Evolutionary conservation across 2,329 filamentous ascomycete genomes (phyloP), one percentile per base, ranked within the genome.

Genomic region (Dendrostoma leiphaemia): DNA sequence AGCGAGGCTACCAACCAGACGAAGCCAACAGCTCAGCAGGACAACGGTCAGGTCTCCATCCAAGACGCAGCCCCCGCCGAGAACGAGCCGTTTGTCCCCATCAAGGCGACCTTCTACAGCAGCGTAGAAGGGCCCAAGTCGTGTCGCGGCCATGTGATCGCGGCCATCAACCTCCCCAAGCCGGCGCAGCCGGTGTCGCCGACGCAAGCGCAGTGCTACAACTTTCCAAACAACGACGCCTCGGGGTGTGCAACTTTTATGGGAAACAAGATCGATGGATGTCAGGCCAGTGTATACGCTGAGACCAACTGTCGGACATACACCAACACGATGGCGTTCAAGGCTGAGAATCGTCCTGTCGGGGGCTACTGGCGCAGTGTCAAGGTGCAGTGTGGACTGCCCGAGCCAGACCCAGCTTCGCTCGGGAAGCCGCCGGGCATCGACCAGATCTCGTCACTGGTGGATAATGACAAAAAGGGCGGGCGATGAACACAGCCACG

Each of bases 91-190:
- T 65, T 72, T 23, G 68, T 82, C 19, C 72, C 74, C 28, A 79
- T 80, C 60, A 74, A 72, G 0, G 70, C 79, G 31, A 74, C 74
- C 3, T 71, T 82, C 48, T 73, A 68, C 62, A 66, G 65, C 28
- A 64, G 67, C 13, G 58, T 66, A 13, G 69, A 68, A 9, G 69
- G 71, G 0, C 67, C 70, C 3, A 70, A 69, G 34, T 52, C 62
- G 35, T 73, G 71, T 47, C 69, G 70, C 37, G 71, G 71, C 10
- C 53, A 48, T 26, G 59, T 62, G 9, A 57, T 71, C 10, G 53
- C 66, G 21, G 53, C 53, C 3, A 56, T 74, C 35, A 51, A 54
- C 41, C 53, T 71, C 1, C 60, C 67, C 3, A 64, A 63, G 47
- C 60, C 64, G 31, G 61, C 60, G 23, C 47, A 59, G 10, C 57